Evolutionary conservation across 2,329 filamentous ascomycete species (phyloP).

Genomic region (Colletotrichum sp.): DNA sequence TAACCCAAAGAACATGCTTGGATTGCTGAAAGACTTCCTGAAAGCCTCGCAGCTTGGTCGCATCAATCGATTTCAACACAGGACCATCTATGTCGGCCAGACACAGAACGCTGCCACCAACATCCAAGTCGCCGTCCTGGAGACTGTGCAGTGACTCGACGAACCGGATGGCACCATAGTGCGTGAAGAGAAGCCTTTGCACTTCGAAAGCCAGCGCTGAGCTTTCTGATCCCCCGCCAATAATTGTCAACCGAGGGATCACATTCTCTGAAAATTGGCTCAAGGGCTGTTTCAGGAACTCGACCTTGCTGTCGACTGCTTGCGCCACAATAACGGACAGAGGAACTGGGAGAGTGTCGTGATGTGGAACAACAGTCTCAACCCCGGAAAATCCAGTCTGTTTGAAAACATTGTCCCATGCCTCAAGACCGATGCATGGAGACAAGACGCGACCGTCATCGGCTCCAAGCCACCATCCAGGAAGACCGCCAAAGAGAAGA

Average conservation of each 20-base stretch:
- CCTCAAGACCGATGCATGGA: neutral
- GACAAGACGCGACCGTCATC: conserved; percentile 22
- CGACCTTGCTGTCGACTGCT: conserved; percentile 14
- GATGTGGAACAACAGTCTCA: neutral
- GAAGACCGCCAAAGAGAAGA: conserved; percentile 27
- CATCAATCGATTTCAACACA: conserved; percentile 35
- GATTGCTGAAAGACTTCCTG: conserved; percentile 19
- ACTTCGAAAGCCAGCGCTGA: neutral
- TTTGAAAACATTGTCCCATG: neutral
- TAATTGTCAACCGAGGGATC: neutral
- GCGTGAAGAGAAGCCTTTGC: neutral
- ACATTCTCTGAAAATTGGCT: neutral
- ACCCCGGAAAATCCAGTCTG: conserved; percentile 8
- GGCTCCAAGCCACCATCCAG: conserved; percentile 31
- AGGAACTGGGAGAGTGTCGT: neutral
- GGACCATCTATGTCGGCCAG: conserved; percentile 15
- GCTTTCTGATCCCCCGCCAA: neutral
- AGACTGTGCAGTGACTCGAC: neutral
- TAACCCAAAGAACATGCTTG: conserved; percentile 25
- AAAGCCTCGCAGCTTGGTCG: conserved; percentile 27
- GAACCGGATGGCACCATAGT: neutral
- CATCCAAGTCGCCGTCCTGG: neutral
- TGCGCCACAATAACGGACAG: conserved; percentile 26
- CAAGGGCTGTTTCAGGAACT: neutral
- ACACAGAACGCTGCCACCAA: conserved; percentile 20